phyloP scores from a whole-genome alignment of 2,329 filamentous ascomycete genomes.

The Neonectria faginata region DNA sequence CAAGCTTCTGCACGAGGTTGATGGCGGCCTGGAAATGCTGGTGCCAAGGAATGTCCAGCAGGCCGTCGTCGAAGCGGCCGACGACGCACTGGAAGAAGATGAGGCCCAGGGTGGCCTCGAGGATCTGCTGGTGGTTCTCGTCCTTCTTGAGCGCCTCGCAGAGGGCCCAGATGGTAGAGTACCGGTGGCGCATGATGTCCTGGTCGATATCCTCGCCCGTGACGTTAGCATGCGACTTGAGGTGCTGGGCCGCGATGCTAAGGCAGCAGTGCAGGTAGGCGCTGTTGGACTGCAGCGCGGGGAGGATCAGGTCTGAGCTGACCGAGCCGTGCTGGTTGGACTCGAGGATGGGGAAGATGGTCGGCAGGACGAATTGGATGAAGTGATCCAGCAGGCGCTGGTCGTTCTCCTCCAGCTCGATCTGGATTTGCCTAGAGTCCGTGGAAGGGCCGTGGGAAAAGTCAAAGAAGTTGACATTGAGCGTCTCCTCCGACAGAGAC shows the following conservation, averaged over 20 bases:
- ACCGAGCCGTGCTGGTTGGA: conserved; percentile 87
- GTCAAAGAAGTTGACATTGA: conserved; percentile 86
- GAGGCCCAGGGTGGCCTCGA: conserved; percentile 93
- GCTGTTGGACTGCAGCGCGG: conserved; percentile 90
- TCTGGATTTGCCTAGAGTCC: conserved; percentile 74
- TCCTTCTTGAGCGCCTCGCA: conserved; percentile 85
- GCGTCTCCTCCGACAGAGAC: conserved; percentile 72
- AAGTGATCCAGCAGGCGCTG: conserved; percentile 91
- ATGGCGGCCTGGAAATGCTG: conserved; percentile 95
- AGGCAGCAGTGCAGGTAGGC: conserved; percentile 96
- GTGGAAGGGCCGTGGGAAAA: conserved; percentile 77
- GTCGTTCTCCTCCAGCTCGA: conserved; percentile 90
- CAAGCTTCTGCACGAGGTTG: conserved; percentile 85
- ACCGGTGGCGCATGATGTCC: conserved; percentile 93
- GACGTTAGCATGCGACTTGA: conserved; percentile 77
- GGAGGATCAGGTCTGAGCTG: conserved; percentile 84
- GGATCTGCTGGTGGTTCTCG: conserved; percentile 85
- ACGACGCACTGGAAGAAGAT: conserved; percentile 97
- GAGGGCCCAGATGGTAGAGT: conserved; percentile 85
- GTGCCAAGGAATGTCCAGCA: conserved; percentile 95
- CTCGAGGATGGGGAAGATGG: conserved; percentile 93
- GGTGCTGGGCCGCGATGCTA: conserved; percentile 91
- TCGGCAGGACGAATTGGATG: conserved; percentile 85
- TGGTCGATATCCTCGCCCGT: conserved; percentile 81
- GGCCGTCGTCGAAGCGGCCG: conserved; percentile 83